phyloP scores from a whole-genome alignment of 2,329 filamentous ascomycete genomes.

The Penicillium concentricum region DNA sequence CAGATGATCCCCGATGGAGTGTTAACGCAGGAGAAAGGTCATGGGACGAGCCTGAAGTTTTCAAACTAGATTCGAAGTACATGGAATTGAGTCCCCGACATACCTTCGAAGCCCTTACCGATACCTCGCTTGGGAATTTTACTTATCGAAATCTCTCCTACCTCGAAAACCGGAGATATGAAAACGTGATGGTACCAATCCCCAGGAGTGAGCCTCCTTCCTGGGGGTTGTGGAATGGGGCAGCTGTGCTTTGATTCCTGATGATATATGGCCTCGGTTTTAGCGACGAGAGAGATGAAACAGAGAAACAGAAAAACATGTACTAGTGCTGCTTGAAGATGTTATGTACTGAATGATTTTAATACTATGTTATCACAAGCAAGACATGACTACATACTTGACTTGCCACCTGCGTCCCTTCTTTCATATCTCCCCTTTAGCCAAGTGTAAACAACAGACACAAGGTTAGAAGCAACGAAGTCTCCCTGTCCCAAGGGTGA shows the following conservation, averaged over 20 bases:
- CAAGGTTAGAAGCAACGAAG: neutral
- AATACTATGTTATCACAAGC: neutral
- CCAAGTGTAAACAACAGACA: neutral
- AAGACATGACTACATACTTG: neutral
- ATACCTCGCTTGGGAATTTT: neutral
- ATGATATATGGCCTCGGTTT: neutral
- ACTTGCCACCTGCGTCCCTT: neutral
- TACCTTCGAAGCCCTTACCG: neutral
- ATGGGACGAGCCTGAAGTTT: neutral
- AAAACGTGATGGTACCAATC: neutral
- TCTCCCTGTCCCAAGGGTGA: neutral
- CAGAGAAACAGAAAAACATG: neutral
- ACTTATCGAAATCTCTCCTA: neutral
- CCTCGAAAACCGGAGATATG: neutral
- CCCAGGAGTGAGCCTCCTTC: no score
- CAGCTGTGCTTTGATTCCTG: neutral
- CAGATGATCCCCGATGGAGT: neutral
- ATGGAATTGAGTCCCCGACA: neutral
- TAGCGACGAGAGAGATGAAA: neutral
- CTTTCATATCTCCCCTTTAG: neutral
- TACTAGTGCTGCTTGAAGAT: neutral
- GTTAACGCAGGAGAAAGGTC: neutral
- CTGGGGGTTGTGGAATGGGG: neutral
- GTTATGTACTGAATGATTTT: neutral
- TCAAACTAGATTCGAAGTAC: neutral